Evolutionary conservation across 2,329 filamentous ascomycete species (phyloP), one percentile per base, ranked within the genome.

Genomic region (Madurella fahalii): DNA sequence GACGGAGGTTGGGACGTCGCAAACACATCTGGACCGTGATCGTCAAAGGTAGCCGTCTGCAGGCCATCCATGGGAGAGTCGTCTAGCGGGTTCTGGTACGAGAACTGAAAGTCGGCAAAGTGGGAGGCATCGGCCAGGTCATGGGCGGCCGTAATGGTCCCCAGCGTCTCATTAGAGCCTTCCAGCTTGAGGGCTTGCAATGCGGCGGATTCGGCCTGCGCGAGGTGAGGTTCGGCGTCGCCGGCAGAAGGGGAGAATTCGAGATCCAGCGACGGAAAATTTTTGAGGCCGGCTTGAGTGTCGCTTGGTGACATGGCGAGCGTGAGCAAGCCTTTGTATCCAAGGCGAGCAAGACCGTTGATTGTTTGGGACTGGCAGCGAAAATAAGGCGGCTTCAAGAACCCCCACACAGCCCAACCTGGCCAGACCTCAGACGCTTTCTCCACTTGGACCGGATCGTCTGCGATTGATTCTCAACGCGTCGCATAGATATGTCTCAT

Each of bases 51-150:
- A 68, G 53, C 39, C 30, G 54, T 44, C 16, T 71, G 65, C 41
- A 78, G 68, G 40, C 69, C 66, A 41, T 69, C 71, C 62, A 78
- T 74, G 18, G 74, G 67, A 45, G 65, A 66, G 57, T 73, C 72
- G 52, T 75, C 75, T 20, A 71, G 58, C 9, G 78, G 64, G 44
- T 69, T 68, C 60, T 74, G 70, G 62, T 78, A 82, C 2, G 77
- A 64, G 61, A 81, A 83, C 18, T 75, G 69, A 62, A 82, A 83
- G 58, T 80, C 76, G 57, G 72, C 71, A 63, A 83, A 83, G 47
- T 78, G 75, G 15, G 75, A 68, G 34, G 71, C 62, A 58, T 79
- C 75, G 62, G 79, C 74, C 63, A 76, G 63, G 59, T 62, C 63
- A 57, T 68, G 68, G 31, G 65, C 60, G 40, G 64, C 60, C 47